Evolutionary conservation across 2,329 filamentous ascomycete genomes (phyloP).

Genomic region (Mariannaea sp.): DNA sequence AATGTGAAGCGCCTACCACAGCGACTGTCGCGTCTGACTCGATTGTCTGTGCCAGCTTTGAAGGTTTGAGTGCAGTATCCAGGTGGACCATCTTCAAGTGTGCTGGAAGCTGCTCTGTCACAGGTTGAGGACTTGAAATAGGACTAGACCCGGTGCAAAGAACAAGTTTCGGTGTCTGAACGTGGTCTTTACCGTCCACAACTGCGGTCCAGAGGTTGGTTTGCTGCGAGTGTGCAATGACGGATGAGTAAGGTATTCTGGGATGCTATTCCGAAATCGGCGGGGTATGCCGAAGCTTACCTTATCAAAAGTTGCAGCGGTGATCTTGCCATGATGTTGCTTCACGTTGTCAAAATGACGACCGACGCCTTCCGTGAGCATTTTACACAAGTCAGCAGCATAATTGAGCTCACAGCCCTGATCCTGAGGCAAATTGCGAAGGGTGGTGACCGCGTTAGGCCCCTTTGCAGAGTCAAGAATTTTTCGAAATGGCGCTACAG

Average conservation of each 20-base stretch:
- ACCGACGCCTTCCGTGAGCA: slow-evolving; percentile 51
- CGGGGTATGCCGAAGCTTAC: slow-evolving; percentile 5
- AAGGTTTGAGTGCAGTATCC: slow-evolving; percentile 60
- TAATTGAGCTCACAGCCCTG: slow-evolving; percentile 61
- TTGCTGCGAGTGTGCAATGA: slow-evolving; percentile 4
- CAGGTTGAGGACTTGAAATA: slow-evolving; percentile 49
- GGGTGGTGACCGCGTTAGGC: slow-evolving; percentile 59
- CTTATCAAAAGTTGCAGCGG: slow-evolving; percentile 39
- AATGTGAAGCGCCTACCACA: slow-evolving; percentile 67
- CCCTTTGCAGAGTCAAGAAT: slow-evolving; percentile 53
- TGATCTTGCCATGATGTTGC: slow-evolving; percentile 45
- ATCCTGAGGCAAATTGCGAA: slow-evolving; percentile 59
- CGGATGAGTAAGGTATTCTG: not conserved
- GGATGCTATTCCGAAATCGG: not conserved
- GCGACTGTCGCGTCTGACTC: slow-evolving; percentile 50
- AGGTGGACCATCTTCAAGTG: slow-evolving; percentile 47
- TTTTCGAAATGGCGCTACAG: slow-evolving; percentile 55
- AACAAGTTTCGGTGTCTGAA: slow-evolving; percentile 51
- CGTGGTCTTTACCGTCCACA: slow-evolving; percentile 39
- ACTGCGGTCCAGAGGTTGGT: slow-evolving; percentile 31
- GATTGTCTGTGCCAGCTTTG: slow-evolving; percentile 45
- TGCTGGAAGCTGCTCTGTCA: slow-evolving; percentile 34
- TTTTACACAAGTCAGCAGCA: slow-evolving; percentile 59
- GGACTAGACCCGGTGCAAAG: slow-evolving; percentile 64
- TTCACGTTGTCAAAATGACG: slow-evolving; percentile 45